Conservation (phyloP, 2,329 filamentous ascomycete species). For the Colletotrichum eremochloae region DNA sequence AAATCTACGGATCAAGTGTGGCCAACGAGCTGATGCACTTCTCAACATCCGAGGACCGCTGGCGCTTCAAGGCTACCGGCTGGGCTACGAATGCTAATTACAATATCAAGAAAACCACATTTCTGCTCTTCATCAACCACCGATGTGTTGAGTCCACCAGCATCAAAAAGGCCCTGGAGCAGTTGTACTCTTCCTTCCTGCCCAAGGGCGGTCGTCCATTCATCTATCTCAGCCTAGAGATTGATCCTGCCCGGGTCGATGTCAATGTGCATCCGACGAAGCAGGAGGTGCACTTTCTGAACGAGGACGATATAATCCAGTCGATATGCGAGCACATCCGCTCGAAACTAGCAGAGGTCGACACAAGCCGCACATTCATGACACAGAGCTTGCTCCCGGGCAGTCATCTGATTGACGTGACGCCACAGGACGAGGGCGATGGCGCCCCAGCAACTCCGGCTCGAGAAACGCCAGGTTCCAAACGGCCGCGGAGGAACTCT, state of each 20-base stretch:
- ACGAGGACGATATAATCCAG: constrained; percentile 96
- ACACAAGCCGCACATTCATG: constrained; percentile 93
- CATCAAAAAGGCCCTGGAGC: constrained; percentile 91
- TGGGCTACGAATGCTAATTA: constrained; percentile 95
- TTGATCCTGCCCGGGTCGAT: constrained; percentile 92
- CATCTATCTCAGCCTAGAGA: constrained; percentile 90
- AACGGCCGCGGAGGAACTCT: constrained; percentile 56
- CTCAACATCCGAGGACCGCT: constrained; percentile 77
- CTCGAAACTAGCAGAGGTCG: constrained; percentile 83
- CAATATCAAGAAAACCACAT: constrained; percentile 86
- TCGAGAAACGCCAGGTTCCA: constrained; percentile 53
- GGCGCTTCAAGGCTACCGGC: constrained; percentile 86
- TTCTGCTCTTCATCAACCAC: constrained; percentile 97
- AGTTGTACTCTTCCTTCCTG: constrained; percentile 87
- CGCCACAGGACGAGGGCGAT: constrained; percentile 46
- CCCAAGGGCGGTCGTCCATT: constrained; percentile 97
- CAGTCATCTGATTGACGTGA: constrained; percentile 54
- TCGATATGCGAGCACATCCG: constrained; percentile 85
- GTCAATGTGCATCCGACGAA: constrained; percentile 99
- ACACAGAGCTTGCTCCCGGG: constrained; percentile 91
- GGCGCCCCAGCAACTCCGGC: constrained; percentile 46
- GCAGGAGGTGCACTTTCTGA: constrained; percentile 95
- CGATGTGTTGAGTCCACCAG: constrained; percentile 90
- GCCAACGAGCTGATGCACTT: constrained; percentile 91
- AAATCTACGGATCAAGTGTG: constrained; percentile 86